Evolutionary conservation across 495 filamentous ascomycete species (phyloP).

Genomic region (Achaetomiella virescens): DNA sequence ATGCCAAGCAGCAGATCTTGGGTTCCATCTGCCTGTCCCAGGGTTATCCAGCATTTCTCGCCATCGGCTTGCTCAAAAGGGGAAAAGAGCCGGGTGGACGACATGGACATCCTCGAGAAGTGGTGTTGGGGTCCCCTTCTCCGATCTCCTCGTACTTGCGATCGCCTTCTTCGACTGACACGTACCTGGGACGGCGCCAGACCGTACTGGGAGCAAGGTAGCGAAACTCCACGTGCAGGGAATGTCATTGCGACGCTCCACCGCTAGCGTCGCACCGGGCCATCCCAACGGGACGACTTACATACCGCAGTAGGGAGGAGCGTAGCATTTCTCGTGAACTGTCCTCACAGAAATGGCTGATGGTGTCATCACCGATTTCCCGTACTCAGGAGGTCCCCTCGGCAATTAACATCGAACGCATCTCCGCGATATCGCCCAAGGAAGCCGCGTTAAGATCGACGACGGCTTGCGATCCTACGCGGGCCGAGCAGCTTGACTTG

Average conservation of each 20-base stretch:
- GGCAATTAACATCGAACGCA: not conserved
- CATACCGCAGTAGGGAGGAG: too few species aligned
- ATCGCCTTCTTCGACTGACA: too few species aligned
- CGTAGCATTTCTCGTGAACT: not conserved
- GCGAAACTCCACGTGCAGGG: conserved; percentile 10
- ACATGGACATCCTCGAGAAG: too few species aligned
- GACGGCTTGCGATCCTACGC: conserved; percentile 9
- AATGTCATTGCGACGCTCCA: not conserved
- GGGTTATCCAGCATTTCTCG: not conserved
- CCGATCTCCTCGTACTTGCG: not conserved
- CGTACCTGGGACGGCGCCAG: conserved; percentile 3
- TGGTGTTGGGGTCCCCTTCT: too few species aligned
- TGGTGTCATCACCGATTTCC: too few species aligned
- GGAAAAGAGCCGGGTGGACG: not conserved
- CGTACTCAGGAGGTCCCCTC: too few species aligned
- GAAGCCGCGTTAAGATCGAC: conserved; percentile 26
- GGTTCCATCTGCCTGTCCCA: not conserved
- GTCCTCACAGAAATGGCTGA: too few species aligned
- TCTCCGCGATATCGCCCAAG: conserved; percentile 18
- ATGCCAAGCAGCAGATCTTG: conserved; percentile 2
- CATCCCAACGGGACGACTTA: not conserved
- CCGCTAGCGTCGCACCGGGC: conserved; percentile 2
- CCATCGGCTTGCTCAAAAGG: not conserved
- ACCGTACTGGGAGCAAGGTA: not conserved
- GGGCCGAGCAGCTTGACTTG: not conserved